Base-by-base conservation (phyloP, 441 rosid species). In the Arabidopsis lyrata region DNA sequence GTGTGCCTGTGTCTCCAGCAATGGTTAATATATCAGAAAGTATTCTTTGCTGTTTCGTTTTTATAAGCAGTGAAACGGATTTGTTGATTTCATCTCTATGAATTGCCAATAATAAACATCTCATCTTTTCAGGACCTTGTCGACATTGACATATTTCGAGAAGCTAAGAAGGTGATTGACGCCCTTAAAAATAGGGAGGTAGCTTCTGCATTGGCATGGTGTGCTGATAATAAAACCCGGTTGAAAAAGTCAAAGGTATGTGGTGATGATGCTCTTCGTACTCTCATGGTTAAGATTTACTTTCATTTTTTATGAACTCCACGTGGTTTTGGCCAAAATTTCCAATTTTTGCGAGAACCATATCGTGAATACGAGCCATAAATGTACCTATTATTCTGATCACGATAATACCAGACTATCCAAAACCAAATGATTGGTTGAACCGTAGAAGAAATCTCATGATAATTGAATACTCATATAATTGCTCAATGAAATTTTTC, bases 201-300 rank as follows among this genome's bases (percentile, higher is more conserved):
- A n/a, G 87, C 87, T 70, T 91, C 95, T 78, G 97, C 99, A 57
- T 72, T 92, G 44, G 81, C 90, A 48, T 94, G 99, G 99, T 94
- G 97, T 76, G 82, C 88, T 60, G 97, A 94, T 47, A 92, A 92
- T 78, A 94, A 86, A 78, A 82, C 92, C 24, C 83, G 93, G 82
- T 82, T 94, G 90, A 94, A 88, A 83, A 94, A 92, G 83, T 88
- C 92, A 13, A 94, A 90, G 97, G 99, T 92, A 74, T 48, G 57
- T 56, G 56, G 15, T 69, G 50, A 24, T n/a, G 44, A 24, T 75
- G 13, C 48, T 68, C 32, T 68, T 10, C 10, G 11, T 55, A 44
- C 32, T 61, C 50, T 50, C 60, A 38, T 50, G 8, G 58, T 16
- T 62, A 49, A 59, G 24, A 48, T 68, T 63, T 50, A 16, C 38